Evolutionary conservation across 805 yeast species (phyloP), one percentile per base, ranked within the genome.

Genomic region (Zygosaccharomyces lentus): DNA sequence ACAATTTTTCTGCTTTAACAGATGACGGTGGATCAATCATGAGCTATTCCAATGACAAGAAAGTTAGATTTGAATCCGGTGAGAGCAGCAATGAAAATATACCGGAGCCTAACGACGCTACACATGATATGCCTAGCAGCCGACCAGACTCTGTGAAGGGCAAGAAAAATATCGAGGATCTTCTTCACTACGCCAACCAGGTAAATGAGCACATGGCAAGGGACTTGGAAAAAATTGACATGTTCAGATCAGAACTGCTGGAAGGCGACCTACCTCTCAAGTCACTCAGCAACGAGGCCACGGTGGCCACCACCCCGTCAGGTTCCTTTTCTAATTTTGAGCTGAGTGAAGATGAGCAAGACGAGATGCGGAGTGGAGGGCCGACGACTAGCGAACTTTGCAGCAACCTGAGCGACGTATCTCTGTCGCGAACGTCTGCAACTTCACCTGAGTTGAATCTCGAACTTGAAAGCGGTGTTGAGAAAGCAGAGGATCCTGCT

Each of bases 311-410:
- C 2, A 44, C 54, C 2, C 36, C 49, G 8, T 53, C 59, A n/a
- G 63, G 59, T 2, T 57, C 63, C 2, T 46, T 51, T 15, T 60
- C 67, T 3, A 62, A 62, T 40, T 62, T 62, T 31, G 59, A 52
- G 15, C 43, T 62, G 34, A 61, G 64, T 43, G 67, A 58, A n/a
- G 37, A 44, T 27, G 61, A 53, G 16, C 13, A 31, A 7, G 59
- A 53, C 12, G 54, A 52, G 2, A 34, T 40, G 6, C 42, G 37
- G 9, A 34, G 26, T 26, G n/a, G 31, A 24, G 34, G 23, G 6
- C 24, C 45, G 13, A 34, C 48, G 13, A 37, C 17, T 8, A 35
- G 29, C 9, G 24, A 35, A 15, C 10, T 45, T 15, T 45, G 37
- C 21, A 38, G 29, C 21, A 29, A 29, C 16, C 8, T 29, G 32